A percentile compares a stretch with the other conserved stretches of the same genome.
These are phyloP conservation scores for Metschnikowia continentalis DNA, from an alignment of 805 yeast species.

Conservation along the genomic window DNA sequence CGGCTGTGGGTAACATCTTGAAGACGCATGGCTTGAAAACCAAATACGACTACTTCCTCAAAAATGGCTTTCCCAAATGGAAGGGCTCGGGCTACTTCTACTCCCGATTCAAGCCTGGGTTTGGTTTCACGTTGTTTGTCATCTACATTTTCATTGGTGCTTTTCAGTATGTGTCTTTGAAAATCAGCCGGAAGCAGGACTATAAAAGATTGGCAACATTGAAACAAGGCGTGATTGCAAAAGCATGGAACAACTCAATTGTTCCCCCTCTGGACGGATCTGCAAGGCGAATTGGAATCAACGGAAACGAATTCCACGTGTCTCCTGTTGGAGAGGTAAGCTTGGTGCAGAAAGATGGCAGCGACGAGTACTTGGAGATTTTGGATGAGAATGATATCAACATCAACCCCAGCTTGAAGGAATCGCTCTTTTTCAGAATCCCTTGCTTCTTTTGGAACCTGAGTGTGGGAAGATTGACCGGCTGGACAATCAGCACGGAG, in stretches of 20 bases:
- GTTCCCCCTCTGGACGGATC: conserved; percentile 48
- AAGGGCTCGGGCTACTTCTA: conserved; percentile 64
- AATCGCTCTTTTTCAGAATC: conserved; percentile 41
- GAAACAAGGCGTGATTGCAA: conserved; percentile 47
- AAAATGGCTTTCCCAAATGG: conserved; percentile 83
- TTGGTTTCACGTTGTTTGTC: conserved; percentile 46
- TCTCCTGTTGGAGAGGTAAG: conserved; percentile 53
- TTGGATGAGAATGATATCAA: conserved; percentile 47
- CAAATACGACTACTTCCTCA: conserved; percentile 79
- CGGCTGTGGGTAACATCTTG: conserved; percentile 70
- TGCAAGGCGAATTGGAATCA: conserved; percentile 42
- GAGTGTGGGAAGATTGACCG: conserved; percentile 35
- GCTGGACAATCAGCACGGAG: conserved; percentile 16
- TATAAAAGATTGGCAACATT: conserved; percentile 51
- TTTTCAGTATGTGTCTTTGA: conserved; percentile 56
- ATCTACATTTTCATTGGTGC: conserved; percentile 48
- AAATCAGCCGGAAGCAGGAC: conserved; percentile 53
- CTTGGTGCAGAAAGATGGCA: conserved; percentile 42
- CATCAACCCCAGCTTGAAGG: conserved; percentile 44
- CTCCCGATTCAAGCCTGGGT: conserved; percentile 66
- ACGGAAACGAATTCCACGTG: conserved; percentile 52
- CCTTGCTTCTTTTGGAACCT: conserved; percentile 45
- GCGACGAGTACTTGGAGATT: conserved; percentile 28
- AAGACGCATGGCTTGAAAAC: conserved; percentile 51
- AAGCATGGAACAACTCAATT: conserved; percentile 54